phyloP scores from a whole-genome alignment of 140 eudicot species.

The Flaveria floridana region DNA sequence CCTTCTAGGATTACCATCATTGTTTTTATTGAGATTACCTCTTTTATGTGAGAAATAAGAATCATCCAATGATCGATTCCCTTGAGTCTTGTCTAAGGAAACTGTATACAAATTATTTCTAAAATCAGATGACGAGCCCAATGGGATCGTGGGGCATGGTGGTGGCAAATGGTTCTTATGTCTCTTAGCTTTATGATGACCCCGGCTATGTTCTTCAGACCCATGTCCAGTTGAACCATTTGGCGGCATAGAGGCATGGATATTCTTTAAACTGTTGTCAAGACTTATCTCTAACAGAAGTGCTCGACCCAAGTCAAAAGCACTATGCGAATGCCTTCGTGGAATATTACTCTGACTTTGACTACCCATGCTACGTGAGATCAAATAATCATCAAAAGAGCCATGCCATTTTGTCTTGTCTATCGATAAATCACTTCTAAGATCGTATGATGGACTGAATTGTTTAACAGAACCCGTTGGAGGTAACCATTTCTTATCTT shows the following conservation, averaged over 20 bases:
- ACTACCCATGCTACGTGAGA: constrained; percentile 21
- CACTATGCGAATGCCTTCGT: constrained; percentile 38
- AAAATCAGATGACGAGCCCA: constrained; percentile 25
- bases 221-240: constrained; percentile 15
- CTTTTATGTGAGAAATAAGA: constrained; percentile 13
- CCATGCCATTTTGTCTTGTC: constrained; percentile 37
- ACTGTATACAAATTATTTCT: constrained; percentile 14
- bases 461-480: constrained; percentile 28
- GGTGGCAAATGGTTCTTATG: constrained; percentile 30
- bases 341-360: constrained; percentile 19
- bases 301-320: constrained; percentile 34
- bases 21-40: constrained; percentile 14
- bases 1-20: constrained; percentile 31
- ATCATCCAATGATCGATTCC: constrained; percentile 29
- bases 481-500: constrained; percentile 29
- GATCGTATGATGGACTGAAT: constrained; percentile 16
- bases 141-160: constrained; percentile 14
- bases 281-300: constrained; percentile 33
- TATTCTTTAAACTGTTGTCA: constrained; percentile 25
- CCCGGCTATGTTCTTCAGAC: constrained; percentile 18
- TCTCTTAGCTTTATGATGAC: constrained; percentile 24
- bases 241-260: constrained; percentile 16
- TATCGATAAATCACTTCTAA: constrained; percentile 5
- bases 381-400: constrained; percentile 31
- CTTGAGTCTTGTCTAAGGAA: constrained; percentile 1